Conservation (phyloP, 2,329 filamentous ascomycete species). For the Fusarium sp. region DNA sequence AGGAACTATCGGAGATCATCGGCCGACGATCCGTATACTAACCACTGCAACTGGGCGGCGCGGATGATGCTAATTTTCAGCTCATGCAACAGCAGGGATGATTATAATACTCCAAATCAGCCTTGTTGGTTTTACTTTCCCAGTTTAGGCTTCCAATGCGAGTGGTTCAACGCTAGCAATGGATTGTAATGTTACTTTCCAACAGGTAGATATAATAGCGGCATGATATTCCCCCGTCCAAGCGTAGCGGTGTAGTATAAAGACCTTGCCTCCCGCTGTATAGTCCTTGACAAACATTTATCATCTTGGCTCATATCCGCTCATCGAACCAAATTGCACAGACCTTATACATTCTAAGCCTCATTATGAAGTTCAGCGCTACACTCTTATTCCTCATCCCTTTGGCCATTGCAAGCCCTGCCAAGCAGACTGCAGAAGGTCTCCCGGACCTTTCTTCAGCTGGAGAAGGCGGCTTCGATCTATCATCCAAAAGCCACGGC, state of each 20-base stretch:
- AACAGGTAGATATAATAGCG: background rate
- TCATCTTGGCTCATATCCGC: accelerated
- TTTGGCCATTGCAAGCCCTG: slow-evolving; percentile 14
- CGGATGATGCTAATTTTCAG: slow-evolving; percentile 17
- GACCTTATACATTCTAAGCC: background rate
- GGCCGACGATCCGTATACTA: slow-evolving; percentile 16
- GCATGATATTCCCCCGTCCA: slow-evolving; percentile 13
- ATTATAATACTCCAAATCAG: slow-evolving; percentile 8
- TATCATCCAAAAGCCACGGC: background rate
- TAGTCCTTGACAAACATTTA: background rate
- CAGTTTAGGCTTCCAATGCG: slow-evolving; percentile 1
- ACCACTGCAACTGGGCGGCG: slow-evolving; percentile 1
- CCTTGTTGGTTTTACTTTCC: slow-evolving; percentile 14
- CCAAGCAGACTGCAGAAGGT: slow-evolving; percentile 10
- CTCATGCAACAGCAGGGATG: slow-evolving; percentile 9
- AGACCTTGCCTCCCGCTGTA: background rate
- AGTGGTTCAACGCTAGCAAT: background rate
- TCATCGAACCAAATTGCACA: background rate
- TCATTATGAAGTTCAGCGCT: slow-evolving; percentile 25
- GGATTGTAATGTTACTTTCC: background rate
- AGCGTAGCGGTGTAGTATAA: slow-evolving; percentile 9
- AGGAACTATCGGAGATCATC: background rate
- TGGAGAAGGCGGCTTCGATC: slow-evolving; percentile 10
- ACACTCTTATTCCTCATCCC: slow-evolving; percentile 15
- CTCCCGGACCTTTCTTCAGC: slow-evolving; percentile 21